Base-by-base conservation (phyloP, 495 filamentous ascomycete species). In the Wilcoxina mikolae region DNA sequence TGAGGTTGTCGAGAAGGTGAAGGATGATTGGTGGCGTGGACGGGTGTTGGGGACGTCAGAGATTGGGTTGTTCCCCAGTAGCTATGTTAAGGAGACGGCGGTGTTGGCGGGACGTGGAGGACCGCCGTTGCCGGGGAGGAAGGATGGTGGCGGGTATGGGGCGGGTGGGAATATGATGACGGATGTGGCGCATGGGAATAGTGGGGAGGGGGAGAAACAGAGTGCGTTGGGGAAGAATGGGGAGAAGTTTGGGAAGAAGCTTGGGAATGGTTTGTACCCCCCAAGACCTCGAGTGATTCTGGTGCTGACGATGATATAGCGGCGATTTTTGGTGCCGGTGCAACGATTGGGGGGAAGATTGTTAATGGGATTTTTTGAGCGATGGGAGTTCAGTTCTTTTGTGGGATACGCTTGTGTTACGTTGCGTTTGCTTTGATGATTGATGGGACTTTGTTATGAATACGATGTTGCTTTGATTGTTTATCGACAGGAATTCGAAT, bases 21-120 rank as follows among this genome's bases (percentile, higher is more conserved):
- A 95, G 60, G 79, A 78, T 18, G 91, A 98, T 63, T 98, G 91
- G 93, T 94, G 87, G 87, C 80, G 84, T 71, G 91, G 91, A 51
- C 78, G 78, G 24, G 87, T 91, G 67, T 70, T 78, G 58, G 61
- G 60, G 7, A 80, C 85, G 11, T 94, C 85, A 15, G 83, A 81
- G 28, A 84, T 90, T 68, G 91, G 91, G 52, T 87, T 95, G 60
- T 95, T 98, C 74, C 90, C 91, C 20, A 75, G 79, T 43, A 82
- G 73, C 64, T 95, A 95, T 58, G 90, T 98, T n/a, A 77, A 77
- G 44, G 71, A 64, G 60, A 63, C 50, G 2, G 52, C 49, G 22
- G 23, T 60, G 9, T 82, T 22, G 62, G 51, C 33, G 59, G 23
- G n/a, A 24, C 17, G 43, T 11, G 67, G 54, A 2, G 0, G 23